Evolutionary conservation across 2,329 filamentous ascomycete species (phyloP), one percentile per base, ranked within the genome.

Genomic region (Bipolaris zeicola): DNA sequence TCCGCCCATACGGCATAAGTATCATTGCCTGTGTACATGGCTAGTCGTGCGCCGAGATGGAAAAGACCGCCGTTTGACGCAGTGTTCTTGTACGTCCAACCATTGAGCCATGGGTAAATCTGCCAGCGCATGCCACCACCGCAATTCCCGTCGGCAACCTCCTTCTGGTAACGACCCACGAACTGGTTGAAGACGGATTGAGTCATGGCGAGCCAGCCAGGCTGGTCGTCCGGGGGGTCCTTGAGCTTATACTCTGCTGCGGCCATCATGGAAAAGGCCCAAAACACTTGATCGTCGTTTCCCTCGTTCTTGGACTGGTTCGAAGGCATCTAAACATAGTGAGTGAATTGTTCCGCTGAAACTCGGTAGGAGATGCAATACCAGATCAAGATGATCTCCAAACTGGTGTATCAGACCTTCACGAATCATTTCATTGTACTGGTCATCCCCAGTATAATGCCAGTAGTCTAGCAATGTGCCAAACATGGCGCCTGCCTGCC

Each of bases 391-490:
- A n/a, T 70, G 54, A 22, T 68, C 65, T 44, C 72, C 73, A 39
- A 73, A 68, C 44, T 76, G 71, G 55, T 68, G 64, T 18, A 70
- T 63, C 39, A 75, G 46, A 20, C 71, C 73, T 61, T 90, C 81
- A 34, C 81, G 82, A 14, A 86, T 84, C 39, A 90, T 78, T 14
- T 87, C 78, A 71, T 92, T 92, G 78, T 90, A 95, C 33, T 83
- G 82, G 3, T 82, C 78, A 69, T 94, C 90, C 18, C 87, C 87
- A 0, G 90, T 94, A 72, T 91, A 91, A 71, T 88, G 90, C 90
- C 90, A 96, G 74, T 95, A 95, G 68, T 95, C 90, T 50, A 96
- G 81, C 60, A 95, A 79, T 2, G 88, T 81, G 56, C 83, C 84
- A 67, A 85, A 85, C 80, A 93, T 86, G 54, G 89, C 89, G 50